These are phyloP conservation scores for Eucalyptus pauciflora DNA, from an alignment of 345 rosid species.

Conservation along the genomic window DNA sequence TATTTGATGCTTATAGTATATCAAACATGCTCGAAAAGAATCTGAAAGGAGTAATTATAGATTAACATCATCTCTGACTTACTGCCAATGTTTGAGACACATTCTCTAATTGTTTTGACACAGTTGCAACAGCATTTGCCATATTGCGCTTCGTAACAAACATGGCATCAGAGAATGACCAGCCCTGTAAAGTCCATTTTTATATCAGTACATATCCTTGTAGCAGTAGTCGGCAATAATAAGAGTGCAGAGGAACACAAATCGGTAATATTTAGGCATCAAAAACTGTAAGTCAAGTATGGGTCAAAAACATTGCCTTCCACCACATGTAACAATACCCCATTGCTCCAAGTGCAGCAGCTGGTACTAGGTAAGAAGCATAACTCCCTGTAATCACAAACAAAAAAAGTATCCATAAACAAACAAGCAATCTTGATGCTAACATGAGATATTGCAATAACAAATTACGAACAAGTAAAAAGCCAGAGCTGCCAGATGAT, in stretches of 20 bases:
- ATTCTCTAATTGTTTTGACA: slow-evolving; percentile 78
- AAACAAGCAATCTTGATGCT: not conserved
- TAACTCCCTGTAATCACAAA: slow-evolving; percentile 31
- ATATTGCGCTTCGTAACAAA: slow-evolving; percentile 87
- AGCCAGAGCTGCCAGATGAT: not conserved
- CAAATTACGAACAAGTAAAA: not conserved
- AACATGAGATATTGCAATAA: not conserved
- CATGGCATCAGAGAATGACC: slow-evolving; percentile 83
- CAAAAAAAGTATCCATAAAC: not conserved
- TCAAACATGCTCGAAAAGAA: not conserved
- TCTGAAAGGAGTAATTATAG: not conserved
- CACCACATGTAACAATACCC: slow-evolving; percentile 96
- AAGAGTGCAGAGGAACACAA: not conserved
- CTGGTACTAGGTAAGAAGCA: slow-evolving; percentile 78
- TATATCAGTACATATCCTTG: not conserved
- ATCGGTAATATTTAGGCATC: not conserved
- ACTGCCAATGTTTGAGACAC: slow-evolving; percentile 69
- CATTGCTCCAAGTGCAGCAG: slow-evolving; percentile 92
- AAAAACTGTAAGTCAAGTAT: not conserved
- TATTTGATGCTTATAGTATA: not conserved
- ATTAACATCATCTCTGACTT: slow-evolving; percentile 4
- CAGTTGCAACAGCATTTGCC: slow-evolving; percentile 64
- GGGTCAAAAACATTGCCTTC: slow-evolving; percentile 41
- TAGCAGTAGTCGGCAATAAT: not conserved
- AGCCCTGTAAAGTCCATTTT: slow-evolving; percentile 36